A percentile compares a stretch with the other conserved stretches of the same genome.
Conservation (phyloP, 2,329 filamentous ascomycete species). For the Diaporthe caulivora region DNA sequence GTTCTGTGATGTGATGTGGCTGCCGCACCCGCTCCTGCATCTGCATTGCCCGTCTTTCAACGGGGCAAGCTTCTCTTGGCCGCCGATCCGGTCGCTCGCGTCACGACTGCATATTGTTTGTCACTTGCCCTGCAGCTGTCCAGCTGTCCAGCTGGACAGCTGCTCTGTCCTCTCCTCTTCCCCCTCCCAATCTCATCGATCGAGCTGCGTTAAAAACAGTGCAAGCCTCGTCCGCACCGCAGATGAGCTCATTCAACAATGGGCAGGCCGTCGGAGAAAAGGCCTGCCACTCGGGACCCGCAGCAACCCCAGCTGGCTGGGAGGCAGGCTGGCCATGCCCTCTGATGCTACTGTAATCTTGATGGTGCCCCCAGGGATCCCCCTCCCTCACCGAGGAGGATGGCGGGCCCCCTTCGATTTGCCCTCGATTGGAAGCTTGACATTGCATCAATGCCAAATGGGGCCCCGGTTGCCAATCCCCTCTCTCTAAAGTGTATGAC, state of each 20-base stretch:
- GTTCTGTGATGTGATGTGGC: constrained; percentile 18
- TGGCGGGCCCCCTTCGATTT: neutral
- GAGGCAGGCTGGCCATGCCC: neutral
- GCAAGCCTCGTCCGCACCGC: neutral
- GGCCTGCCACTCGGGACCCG: constrained; percentile 27
- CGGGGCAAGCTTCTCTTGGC: constrained; percentile 10
- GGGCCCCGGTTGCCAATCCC: neutral
- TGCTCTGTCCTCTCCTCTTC: neutral
- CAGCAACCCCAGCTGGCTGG: constrained; percentile 13
- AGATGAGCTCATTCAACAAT: constrained; percentile 26
- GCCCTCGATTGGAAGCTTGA: constrained; percentile 7
- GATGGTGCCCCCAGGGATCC: constrained; percentile 7
- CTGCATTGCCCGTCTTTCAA: constrained; percentile 6
- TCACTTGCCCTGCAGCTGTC: too few species aligned
- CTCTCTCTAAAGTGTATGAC: neutral
- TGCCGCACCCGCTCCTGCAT: constrained; percentile 2
- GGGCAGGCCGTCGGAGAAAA: constrained; percentile 16
- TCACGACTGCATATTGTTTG: neutral
- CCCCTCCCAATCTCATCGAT: neutral
- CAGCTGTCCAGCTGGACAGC: too few species aligned
- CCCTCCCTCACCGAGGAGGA: neutral
- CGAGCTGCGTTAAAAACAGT: neutral
- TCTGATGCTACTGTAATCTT: constrained; percentile 27
- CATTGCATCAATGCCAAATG: constrained; percentile 14
- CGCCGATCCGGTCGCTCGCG: constrained; percentile 12